Evolutionary conservation across 2,329 filamentous ascomycete species (phyloP).

Genomic region (Hortaea werneckii): DNA sequence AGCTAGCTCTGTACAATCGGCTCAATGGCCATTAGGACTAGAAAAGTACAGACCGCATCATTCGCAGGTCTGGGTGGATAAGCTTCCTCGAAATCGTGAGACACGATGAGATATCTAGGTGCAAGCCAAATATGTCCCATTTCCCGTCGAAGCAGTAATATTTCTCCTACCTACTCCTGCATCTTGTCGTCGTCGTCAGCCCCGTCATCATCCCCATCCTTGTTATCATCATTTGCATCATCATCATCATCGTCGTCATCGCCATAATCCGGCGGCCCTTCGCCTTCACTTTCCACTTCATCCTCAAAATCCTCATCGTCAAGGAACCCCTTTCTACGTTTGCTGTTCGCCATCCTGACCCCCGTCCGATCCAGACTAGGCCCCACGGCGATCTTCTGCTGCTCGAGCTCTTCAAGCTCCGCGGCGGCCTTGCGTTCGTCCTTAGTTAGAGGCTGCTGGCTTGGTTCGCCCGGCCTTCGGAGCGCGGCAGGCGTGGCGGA

Average conservation of each 20-base stretch:
- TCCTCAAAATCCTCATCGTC: constrained; percentile 43
- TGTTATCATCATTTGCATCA: background rate
- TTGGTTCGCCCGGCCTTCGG: background rate
- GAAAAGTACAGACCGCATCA: too few relatives aligned
- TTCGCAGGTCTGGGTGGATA: too few relatives aligned
- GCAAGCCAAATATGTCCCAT: too few relatives aligned
- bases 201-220: too few relatives aligned
- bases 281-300: constrained; percentile 9
- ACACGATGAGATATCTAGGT: too few relatives aligned
- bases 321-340: constrained; percentile 39
- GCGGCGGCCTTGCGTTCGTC: background rate
- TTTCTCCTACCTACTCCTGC: too few relatives aligned
- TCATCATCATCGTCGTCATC: background rate
- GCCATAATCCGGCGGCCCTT: background rate
- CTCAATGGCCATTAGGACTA: too few relatives aligned
- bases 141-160: too few relatives aligned
- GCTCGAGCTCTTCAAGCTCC: background rate
- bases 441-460: background rate
- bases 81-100: too few relatives aligned
- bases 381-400: background rate
- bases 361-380: constrained; percentile 42
- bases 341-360: constrained; percentile 42
- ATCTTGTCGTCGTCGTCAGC: too few relatives aligned
- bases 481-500: constrained; percentile 4
- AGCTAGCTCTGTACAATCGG: too few relatives aligned